These are phyloP conservation scores for Xylaria grammica DNA, from an alignment of 495 filamentous ascomycete species.

Conservation along the genomic window DNA sequence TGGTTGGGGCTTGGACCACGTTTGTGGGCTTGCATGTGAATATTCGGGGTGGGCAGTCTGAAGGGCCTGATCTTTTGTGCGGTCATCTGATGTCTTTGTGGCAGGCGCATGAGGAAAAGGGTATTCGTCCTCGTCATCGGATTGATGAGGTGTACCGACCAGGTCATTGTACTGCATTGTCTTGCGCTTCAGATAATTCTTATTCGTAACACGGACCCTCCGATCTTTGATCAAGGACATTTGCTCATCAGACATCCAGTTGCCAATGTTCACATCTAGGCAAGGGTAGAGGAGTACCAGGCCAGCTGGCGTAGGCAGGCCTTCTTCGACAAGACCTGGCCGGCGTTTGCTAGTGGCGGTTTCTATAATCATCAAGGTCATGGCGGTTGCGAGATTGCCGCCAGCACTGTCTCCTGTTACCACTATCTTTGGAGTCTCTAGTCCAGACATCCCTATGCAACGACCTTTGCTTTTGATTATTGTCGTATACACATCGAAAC, in stretches of 20 bases:
- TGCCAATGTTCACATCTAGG: constrained; percentile 95
- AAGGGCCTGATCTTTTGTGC: constrained; percentile 20
- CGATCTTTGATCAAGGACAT: constrained; percentile 92
- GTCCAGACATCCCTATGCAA: constrained; percentile 83
- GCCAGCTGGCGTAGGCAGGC: constrained; percentile 78
- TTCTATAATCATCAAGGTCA: constrained; percentile 86
- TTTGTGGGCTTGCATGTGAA: constrained; percentile 46
- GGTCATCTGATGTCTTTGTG: constrained; percentile 21
- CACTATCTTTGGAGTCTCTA: constrained; percentile 71
- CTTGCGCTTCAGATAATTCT: constrained; percentile 75
- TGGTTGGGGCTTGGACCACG: constrained; percentile 39
- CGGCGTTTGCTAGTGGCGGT: constrained; percentile 58
- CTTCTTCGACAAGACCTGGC: constrained; percentile 59
- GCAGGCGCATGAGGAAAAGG: constrained; percentile 27
- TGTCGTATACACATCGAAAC: constrained; percentile 89
- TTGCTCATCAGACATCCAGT: constrained; percentile 99
- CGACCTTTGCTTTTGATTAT: constrained; percentile 77
- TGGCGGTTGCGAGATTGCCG: constrained; percentile 83
- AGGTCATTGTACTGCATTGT: constrained; percentile 64
- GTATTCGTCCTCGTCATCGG: constrained; percentile 62
- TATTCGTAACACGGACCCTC: constrained; percentile 75
- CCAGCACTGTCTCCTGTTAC: constrained; percentile 93
- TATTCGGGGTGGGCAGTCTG: constrained; percentile 48
- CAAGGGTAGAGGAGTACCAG: constrained; percentile 86
- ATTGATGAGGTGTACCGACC: constrained; percentile 69